Evolutionary conservation across 1,284 basidiomycete species (phyloP).

Genomic region (Boletellus sp.): DNA sequence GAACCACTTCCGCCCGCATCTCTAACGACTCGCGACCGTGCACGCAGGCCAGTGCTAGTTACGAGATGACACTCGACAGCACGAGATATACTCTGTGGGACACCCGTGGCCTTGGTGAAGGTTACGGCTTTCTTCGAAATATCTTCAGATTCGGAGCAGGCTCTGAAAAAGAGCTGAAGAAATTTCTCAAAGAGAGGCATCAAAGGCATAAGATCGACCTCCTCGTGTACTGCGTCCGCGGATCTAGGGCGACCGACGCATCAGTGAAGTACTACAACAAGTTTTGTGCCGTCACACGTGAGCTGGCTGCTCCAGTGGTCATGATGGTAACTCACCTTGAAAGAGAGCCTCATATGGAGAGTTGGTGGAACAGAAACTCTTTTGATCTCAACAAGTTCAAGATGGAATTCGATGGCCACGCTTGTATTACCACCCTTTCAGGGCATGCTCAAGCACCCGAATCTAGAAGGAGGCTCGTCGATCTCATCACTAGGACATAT

Average conservation of each 20-base stretch:
- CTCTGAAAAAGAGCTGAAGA: constrained; percentile 18
- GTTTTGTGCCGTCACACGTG: constrained; percentile 24
- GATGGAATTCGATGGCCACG: constrained; percentile 28
- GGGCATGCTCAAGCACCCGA: constrained; percentile 8
- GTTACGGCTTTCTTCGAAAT: constrained; percentile 1
- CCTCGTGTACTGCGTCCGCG: constrained; percentile 29
- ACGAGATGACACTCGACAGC: constrained; percentile 12
- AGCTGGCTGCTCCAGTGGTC: constrained; percentile 24
- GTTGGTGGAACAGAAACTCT: constrained; percentile 28
- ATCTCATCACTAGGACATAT: constrained; percentile 11
- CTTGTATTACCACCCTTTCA: constrained; percentile 21
- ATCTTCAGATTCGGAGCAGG: constrained; percentile 11
- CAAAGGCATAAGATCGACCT: constrained; percentile 23
- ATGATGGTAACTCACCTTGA: constrained; percentile 26
- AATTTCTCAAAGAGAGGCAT: constrained; percentile 23
- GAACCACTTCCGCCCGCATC: constrained; percentile 6
- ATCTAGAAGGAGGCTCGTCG: constrained; percentile 15
- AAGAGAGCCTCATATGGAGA: constrained; percentile 19
- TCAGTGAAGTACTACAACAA: constrained; percentile 20
- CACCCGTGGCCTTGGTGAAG: constrained; percentile 29
- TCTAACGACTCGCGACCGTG: constrained; percentile 22
- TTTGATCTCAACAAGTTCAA: not conserved
- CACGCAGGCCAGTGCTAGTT: constrained; percentile 16
- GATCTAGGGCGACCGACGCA: constrained; percentile 16
- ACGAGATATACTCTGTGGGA: constrained; percentile 24